Evolutionary conservation across 495 filamentous ascomycete genomes (phyloP).

Genomic region (Trichoderma virens): DNA sequence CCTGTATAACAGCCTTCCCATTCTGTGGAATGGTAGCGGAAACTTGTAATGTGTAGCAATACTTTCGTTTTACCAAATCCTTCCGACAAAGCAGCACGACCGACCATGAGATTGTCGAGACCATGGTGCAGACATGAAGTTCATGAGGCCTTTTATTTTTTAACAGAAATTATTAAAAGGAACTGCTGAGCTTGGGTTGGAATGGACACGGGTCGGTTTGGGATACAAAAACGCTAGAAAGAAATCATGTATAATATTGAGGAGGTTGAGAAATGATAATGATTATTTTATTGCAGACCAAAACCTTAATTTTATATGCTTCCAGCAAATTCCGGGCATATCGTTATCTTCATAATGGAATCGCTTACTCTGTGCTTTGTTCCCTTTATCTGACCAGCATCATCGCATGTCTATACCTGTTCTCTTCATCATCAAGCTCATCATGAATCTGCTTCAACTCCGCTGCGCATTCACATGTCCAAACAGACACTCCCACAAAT

Average conservation of each 20-base stretch:
- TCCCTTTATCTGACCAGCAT: too few relatives aligned
- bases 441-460: not conserved
- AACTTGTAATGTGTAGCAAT: not conserved
- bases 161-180: not conserved
- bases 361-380: too few relatives aligned
- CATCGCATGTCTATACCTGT: too few relatives aligned
- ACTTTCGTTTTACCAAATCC: not conserved
- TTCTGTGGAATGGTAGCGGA: not conserved
- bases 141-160: not conserved
- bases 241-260: not conserved
- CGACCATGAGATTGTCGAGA: not conserved
- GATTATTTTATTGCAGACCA: not conserved
- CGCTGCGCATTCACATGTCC: conserved; percentile 37
- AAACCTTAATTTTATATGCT: too few relatives aligned
- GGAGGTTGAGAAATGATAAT: not conserved
- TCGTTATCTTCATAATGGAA: too few relatives aligned
- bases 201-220: not conserved
- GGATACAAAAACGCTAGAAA: not conserved
- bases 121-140: not conserved
- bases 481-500: conserved; percentile 89
- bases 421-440: not conserved
- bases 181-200: not conserved
- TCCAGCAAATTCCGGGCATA: too few relatives aligned
- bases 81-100: not conserved
- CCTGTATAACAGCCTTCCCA: not conserved